Conservation (phyloP, 2,329 filamentous ascomycete genomes). For the Xylariales sp. region DNA sequence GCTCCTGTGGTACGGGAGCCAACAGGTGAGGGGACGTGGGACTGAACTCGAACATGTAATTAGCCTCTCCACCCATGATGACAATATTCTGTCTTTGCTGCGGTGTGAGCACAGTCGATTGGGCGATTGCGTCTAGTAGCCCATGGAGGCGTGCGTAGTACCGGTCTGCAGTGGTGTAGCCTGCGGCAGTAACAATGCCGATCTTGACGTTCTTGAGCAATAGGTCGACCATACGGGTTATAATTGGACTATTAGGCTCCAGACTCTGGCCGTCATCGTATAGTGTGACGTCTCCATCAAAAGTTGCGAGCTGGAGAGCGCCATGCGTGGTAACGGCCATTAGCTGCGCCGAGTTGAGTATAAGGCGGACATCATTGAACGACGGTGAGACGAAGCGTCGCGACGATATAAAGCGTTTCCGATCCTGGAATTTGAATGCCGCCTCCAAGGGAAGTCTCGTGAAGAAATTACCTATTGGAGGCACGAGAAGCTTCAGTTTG, state of each 20-base stretch:
- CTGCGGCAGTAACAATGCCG: conserved; percentile 95
- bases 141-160: conserved; percentile 92
- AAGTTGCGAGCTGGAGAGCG: conserved; percentile 86
- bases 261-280: conserved; percentile 91
- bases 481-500: conserved; percentile 92
- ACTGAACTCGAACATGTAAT: conserved; percentile 90
- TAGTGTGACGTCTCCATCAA: conserved; percentile 96
- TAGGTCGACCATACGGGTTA: conserved; percentile 74
- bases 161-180: conserved; percentile 86
- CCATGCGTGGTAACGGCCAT: conserved; percentile 85
- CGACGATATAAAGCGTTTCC: conserved; percentile 85
- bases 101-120: conserved; percentile 67
- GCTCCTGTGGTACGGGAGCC: conserved; percentile 70
- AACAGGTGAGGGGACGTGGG: conserved; percentile 73
- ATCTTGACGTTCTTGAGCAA: conserved; percentile 83
- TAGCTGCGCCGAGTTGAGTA: conserved; percentile 93
- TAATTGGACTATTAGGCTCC: conserved; percentile 79
- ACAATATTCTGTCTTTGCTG: conserved; percentile 82
- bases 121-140: conserved; percentile 81
- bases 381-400: conserved; percentile 93
- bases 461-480: conserved; percentile 92
- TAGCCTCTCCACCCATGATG: conserved; percentile 95
- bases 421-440: conserved; percentile 91
- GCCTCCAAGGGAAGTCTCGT: conserved; percentile 87
- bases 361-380: conserved; percentile 94